Evolutionary conservation across 2,329 filamentous ascomycete species (phyloP).

Genomic region (Colletotrichum horii): DNA sequence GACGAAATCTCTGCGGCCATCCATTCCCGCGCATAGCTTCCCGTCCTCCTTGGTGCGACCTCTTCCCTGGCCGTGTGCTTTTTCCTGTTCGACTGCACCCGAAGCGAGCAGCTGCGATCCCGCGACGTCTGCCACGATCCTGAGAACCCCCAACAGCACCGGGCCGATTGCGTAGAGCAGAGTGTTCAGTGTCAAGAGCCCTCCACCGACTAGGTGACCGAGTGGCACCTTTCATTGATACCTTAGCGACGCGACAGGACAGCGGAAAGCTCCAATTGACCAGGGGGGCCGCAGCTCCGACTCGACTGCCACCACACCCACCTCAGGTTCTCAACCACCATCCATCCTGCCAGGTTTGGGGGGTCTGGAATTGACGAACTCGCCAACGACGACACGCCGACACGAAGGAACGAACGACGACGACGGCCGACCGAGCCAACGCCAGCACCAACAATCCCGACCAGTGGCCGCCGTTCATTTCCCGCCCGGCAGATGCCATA

Average conservation of each 20-base stretch:
- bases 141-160: neutral
- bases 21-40: neutral
- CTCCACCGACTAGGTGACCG: neutral
- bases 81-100: neutral
- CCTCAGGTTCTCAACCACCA: neutral
- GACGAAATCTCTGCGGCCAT: constrained; percentile 4
- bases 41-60: neutral
- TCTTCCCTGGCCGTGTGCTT: neutral
- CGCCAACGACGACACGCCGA: neutral
- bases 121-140: neutral
- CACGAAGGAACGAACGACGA: constrained; percentile 6
- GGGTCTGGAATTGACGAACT: constrained; percentile 1
- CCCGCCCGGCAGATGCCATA: neutral
- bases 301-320: neutral
- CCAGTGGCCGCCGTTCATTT: neutral
- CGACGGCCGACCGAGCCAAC: neutral
- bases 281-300: constrained; percentile 12
- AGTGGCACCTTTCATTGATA: neutral
- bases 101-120: neutral
- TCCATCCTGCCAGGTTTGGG: neutral
- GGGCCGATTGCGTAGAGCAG: constrained; percentile 3
- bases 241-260: neutral
- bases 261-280: constrained; percentile 4
- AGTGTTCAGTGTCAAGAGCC: neutral
- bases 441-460: neutral